Evolutionary conservation across 306 rosid species (phyloP).

Genomic region (Ceratonia siliqua): DNA sequence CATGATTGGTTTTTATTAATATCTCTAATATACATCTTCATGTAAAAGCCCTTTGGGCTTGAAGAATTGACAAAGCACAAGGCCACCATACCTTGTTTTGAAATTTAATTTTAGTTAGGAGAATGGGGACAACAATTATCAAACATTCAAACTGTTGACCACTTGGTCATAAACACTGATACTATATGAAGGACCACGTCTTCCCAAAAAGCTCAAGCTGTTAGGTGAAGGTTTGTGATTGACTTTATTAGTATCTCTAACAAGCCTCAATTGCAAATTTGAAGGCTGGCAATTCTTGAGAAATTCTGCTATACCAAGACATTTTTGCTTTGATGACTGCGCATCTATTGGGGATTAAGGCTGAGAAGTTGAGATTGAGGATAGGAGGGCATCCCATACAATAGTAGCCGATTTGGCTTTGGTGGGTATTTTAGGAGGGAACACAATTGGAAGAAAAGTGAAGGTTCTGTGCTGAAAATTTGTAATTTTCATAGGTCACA

Average conservation of each 20-base stretch:
- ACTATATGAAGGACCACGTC: background rate
- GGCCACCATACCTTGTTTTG: background rate
- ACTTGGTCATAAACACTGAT: background rate
- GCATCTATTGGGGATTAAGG: conserved; percentile 1
- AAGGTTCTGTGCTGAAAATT: background rate
- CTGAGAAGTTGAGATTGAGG: conserved; percentile 20
- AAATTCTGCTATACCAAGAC: conserved; percentile 3
- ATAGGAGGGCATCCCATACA: conserved; percentile 4
- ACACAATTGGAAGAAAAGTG: background rate
- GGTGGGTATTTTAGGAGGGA: background rate
- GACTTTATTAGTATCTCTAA: background rate
- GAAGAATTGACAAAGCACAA: background rate
- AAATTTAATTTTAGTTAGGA: background rate
- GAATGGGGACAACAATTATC: no score
- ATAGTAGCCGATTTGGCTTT: conserved; percentile 4
- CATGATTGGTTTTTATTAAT: background rate
- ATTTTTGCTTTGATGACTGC: conserved; percentile 21
- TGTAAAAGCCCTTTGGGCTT: background rate
- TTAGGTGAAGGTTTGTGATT: background rate
- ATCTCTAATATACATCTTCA: background rate
- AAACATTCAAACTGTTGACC: no score
- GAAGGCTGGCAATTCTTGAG: background rate
- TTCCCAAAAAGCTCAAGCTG: background rate
- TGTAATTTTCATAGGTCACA: background rate
- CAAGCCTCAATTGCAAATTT: background rate